Evolutionary conservation across 768 basidiomycete genomes (phyloP), one percentile per base, ranked within the genome.

Genomic region (Grammothele lineata): DNA sequence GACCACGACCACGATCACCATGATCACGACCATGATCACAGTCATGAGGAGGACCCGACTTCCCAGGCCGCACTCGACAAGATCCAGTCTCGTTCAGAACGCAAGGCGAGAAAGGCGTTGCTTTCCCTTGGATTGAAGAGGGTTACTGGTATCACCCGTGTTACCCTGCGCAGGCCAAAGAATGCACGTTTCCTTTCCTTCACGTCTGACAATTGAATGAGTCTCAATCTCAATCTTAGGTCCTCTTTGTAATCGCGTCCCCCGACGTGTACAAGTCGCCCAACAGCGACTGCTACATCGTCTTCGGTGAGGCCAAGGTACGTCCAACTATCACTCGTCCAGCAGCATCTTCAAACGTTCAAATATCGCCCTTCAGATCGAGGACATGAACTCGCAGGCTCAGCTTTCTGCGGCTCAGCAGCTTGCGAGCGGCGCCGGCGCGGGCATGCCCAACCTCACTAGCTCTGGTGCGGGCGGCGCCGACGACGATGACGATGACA

Each of bases 261-360:
- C 96, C 96, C 30, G 96, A 99, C 55, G 96, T 99, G 44, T 99
- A 89, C 84, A 97, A 97, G 77, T 92, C 90, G 40, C 84, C 87
- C 35, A 93, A 92, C 72, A 92, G 91, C 64, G 96, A 99, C 71
- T 92, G 88, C 70, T 97, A 99, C 77, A 92, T 99, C 65, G 93
- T 99, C 54, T 99, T 98, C 60, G 96, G 96, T 55, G 96, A 98
- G 76, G 94, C 90, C 45, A 92, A 92, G 81, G 86, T 86, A 38
- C 51, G 59, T 50, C 52, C 14, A 25, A 21, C 24, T 5, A 5
- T 3, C 3, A 5, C 21, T 12, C 5, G 30, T 15, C 9, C 23
- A 14, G 10, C 41, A 26, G 7, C 8, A 22, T 17, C 12, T 15
- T 18, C 9, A 39, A n/a, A 17, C 24, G 22, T 3, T 37, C 44